Base-by-base conservation (phyloP, 2,329 filamentous ascomycete genomes). In the Ophiocordyceps camponoti-saundersi region DNA sequence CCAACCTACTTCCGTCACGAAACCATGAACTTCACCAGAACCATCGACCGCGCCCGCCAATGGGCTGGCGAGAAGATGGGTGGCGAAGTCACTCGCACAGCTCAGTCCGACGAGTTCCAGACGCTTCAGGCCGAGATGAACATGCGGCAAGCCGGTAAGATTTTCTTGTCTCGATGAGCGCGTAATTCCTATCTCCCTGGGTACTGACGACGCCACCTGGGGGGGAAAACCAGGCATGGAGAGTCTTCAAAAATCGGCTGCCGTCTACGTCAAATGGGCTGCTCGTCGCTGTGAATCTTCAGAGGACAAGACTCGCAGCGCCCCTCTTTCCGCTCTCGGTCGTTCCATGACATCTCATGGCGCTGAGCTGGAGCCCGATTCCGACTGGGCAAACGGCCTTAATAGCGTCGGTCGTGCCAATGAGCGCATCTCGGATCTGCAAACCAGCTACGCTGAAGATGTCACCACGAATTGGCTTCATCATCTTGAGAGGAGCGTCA, bases 31-130 rank as follows among this genome's bases (percentile, higher is more conserved):
- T 69, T 78, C 57, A 73, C 70, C 66, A 95, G 94, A 73, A 95
- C 93, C 63, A 79, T 96, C 61, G 90, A 89, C 67, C 83, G 90
- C 60, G 82, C 94, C 71, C 93, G 90, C 71, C 90, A 96, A 82
- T 96, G 90, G 90, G 87, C 89, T 36, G 87, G 87, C 55, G 90
- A 96, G 69, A 86, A 89, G 67, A 95, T 96, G 85, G 90, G 90
- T 56, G 90, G 90, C 56, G 79, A 78, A 53, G 89, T 95, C 66
- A 76, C 81, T 66, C 92, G 88, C 68, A 95, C 90, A 11, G 79
- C 73, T 61, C 79, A 87, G 52, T 84, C 86, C 0, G 88, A 96
- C 46, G 84, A 95, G 59, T 96, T 96, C 75, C 93, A 85, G 67
- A 76, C 77, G 50, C 69, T 96, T 56, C 89, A 96, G 67, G 72